Evolutionary conservation across 2,329 filamentous ascomycete genomes (phyloP), one percentile per base, ranked within the genome.

Genomic region (Arthroderma sp.): DNA sequence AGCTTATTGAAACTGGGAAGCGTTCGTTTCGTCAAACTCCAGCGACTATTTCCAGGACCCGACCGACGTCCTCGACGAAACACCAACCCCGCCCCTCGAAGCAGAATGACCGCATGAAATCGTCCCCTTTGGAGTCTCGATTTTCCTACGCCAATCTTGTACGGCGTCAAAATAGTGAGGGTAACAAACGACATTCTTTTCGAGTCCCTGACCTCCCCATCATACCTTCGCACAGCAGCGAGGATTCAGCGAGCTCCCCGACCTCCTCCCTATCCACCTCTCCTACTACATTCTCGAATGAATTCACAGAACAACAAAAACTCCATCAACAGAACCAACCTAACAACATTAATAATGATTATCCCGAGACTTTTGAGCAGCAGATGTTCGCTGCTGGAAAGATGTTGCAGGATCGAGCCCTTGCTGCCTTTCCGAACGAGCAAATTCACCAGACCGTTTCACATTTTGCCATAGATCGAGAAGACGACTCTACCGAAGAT

Each of bases 1-100:
- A 89, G 56, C 69, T 94, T 45, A 80, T 94, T 50, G 86, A 89
- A 62, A 88, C 84, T 2, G 82, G 82, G 3, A 77, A 79, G 54
- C 74, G 86, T 43, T 78, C 79, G 31, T 77, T 82, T 50, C 78
- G 78, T 55, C 74, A 74, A 10, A 78, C 78, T 15, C 81, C 86
- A 54, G 62, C 71, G 1, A 72, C 71, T 4, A 78, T 79, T 15
- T 75, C 7, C 79, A 29, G 76, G 15, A 22, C 15, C 15, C 15
- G 15, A 22, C 15, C 81, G 65, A 86, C 83, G 32, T 82, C 36
- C 30, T 34, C 32, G 32, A 11, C 32, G 9, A 11, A 34, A 11
- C 32, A 9, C 32, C 32, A 11, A 34, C 9, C 9, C 11, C 32
- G 11, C 9, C 32, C 15, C 15, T 22, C 34, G 11, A 36, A 47